Evolutionary conservation across 768 basidiomycete species (phyloP).

Genomic region (Boletus pseudo-olivaceus): DNA sequence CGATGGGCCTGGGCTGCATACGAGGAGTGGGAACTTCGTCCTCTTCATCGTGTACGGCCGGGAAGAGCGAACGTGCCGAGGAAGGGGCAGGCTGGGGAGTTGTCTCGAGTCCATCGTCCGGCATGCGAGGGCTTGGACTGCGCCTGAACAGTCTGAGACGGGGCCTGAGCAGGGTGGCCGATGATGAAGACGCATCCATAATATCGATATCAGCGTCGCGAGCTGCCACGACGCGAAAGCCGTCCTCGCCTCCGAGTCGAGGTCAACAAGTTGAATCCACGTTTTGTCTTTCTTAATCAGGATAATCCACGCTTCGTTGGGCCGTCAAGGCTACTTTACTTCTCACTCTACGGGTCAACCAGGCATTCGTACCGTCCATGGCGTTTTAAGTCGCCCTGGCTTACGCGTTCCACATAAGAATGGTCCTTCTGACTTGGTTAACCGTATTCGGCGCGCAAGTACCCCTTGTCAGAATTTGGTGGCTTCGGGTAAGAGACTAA

Average conservation of each 20-base stretch:
- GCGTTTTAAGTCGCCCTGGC: no score
- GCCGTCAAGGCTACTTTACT: no score
- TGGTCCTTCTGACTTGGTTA: slow-evolving; percentile 10
- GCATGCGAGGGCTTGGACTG: slow-evolving; percentile 7
- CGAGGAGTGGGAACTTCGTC: slow-evolving; percentile 32
- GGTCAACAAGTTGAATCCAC: neutral
- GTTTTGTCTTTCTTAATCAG: slow-evolving; percentile 14
- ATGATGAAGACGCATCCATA: slow-evolving; percentile 2
- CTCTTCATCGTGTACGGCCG: slow-evolving; percentile 22
- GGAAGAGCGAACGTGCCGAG: slow-evolving; percentile 11
- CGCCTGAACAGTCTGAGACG: slow-evolving; percentile 12
- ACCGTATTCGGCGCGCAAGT: slow-evolving; percentile 26
- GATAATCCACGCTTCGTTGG: neutral
- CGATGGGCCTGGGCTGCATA: slow-evolving; percentile 20
- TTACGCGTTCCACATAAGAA: no score
- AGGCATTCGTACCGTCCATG: no score
- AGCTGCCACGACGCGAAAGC: neutral
- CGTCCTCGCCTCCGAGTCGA: slow-evolving; percentile 12
- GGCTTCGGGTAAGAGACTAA: slow-evolving; percentile 32
- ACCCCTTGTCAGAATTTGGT: slow-evolving; percentile 21
- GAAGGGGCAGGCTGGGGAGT: slow-evolving; percentile 24
- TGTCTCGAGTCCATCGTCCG: slow-evolving; percentile 10
- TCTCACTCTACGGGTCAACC: no score
- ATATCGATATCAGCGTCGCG: neutral
- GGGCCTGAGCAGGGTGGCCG: neutral